Conservation (phyloP, 352 stramenopile species). For the Globisporangium yorkense region DNA sequence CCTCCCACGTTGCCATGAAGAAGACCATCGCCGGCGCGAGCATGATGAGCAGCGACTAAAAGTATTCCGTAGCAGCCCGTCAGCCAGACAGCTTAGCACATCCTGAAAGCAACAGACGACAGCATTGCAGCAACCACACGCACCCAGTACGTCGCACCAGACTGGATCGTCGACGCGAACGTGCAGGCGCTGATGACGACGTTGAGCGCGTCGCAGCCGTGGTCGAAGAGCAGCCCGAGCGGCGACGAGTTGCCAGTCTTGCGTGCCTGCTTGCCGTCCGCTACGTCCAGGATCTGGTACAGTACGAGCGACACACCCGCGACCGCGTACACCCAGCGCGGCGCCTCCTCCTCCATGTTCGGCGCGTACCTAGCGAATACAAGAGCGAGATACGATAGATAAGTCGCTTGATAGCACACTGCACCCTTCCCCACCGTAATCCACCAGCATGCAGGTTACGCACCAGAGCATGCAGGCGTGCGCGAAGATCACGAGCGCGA, state of each 20-base stretch:
- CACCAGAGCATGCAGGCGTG: conserved; percentile 76
- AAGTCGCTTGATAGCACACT: too few species aligned
- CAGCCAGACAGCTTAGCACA: background rate
- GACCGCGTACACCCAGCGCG: conserved; percentile 66
- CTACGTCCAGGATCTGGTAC: conserved; percentile 85
- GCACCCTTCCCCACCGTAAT: too few species aligned
- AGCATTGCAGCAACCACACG: background rate
- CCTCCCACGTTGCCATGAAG: conserved; percentile 97
- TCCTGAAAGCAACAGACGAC: background rate
- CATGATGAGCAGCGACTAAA: conserved; percentile 67
- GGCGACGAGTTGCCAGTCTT: conserved; percentile 86
- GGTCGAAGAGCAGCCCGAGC: conserved; percentile 79
- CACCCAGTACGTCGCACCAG: conserved; percentile 79
- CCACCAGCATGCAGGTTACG: background rate
- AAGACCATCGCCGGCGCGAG: conserved; percentile 87
- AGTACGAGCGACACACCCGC: conserved; percentile 58
- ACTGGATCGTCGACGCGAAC: conserved; percentile 83
- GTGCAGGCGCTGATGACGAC: conserved; percentile 78
- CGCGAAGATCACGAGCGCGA: conserved; percentile 63
- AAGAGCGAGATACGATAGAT: background rate
- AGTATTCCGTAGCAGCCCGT: background rate
- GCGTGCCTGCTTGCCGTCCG: conserved; percentile 82
- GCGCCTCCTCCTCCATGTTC: conserved; percentile 80
- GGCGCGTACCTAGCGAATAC: conserved; percentile 56
- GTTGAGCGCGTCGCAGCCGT: conserved; percentile 83